Evolutionary conservation across 2,329 filamentous ascomycete genomes (phyloP), one percentile per base, ranked within the genome.

Genomic region (Niveomyces coronatus): DNA sequence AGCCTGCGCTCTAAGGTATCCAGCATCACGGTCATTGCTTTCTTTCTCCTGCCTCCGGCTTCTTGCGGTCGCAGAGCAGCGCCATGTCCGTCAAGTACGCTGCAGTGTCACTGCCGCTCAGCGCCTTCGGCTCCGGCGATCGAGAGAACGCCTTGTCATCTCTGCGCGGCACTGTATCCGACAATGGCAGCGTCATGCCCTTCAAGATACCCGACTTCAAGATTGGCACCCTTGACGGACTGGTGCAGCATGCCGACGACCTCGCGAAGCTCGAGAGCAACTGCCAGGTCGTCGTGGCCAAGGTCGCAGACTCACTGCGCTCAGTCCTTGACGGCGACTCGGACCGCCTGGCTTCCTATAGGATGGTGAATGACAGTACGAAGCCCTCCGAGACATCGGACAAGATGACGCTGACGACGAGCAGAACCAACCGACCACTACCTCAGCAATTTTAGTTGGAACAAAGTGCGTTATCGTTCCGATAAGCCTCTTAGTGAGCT

Each of bases 201-300:
- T 95, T 96, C 56, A 67, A 75, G 40, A 82, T 96, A 46, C 91
- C 91, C 15, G 82, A 87, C 47, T 95, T 98, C 74, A 98, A 96
- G 69, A 94, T 98, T 58, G 91, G 91, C 42, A 95, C 91, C 0
- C 73, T 98, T 26, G 91, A 98, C 64, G 86, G 84, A 27, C 71
- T 98, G 41, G 87, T 98, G 31, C 85, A 94, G 64, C 89, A 98
- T 62, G 91, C 91, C 40, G 91, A 98, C 55, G 91, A 96, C 55
- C 70, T 98, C 39, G 74, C 80, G 42, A 96, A 95, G 75, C 78
- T 96, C 36, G 85, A 93, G 49, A 61, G 71, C 24, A 72, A 75
- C 24, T 94, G 87, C 58, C 77, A 88, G 61, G 75, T 71, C 37
- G 85, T 95, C 6, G 88, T 94, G 27, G 72, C 71, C 50, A 96